Conservation (phyloP, 73 alveolate species). For the Paramecium sexaurelia region DNA sequence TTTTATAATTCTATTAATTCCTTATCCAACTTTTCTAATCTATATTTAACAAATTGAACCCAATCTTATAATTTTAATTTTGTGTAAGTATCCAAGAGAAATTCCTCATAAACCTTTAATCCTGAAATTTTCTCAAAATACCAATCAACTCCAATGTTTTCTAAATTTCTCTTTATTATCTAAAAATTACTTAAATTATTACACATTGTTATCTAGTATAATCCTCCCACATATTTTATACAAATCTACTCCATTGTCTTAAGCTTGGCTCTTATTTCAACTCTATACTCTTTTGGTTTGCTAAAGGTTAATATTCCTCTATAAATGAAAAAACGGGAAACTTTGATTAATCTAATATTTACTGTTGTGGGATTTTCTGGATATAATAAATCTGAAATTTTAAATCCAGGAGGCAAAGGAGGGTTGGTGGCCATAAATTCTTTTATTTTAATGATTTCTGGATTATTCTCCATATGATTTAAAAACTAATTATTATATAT, state of each 20-base stretch:
- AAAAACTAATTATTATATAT: not conserved
- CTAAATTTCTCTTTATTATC: not conserved
- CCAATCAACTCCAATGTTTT: constrained; percentile 7
- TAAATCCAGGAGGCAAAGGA: not conserved
- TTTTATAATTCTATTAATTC: not conserved
- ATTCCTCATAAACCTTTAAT: not conserved
- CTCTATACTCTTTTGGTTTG: not conserved
- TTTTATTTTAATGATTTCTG: not conserved
- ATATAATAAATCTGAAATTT: not conserved
- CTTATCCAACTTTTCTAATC: not conserved
- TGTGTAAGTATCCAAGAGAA: not conserved
- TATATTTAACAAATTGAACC: not conserved
- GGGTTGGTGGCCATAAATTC: constrained; percentile 4
- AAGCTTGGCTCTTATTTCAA: constrained; percentile 26
- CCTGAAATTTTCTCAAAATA: not conserved
- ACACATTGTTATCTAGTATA: not conserved
- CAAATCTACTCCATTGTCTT: constrained; percentile 28
- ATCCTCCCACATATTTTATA: constrained; percentile 17
- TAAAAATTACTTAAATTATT: not conserved
- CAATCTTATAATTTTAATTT: not conserved
- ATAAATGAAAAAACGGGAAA: constrained; percentile 34
- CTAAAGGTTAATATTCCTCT: not conserved
- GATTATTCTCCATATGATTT: not conserved
- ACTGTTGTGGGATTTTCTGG: constrained; percentile 51
- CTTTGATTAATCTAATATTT: not conserved